These are phyloP conservation scores for Erysimum cheiranthoides DNA, from an alignment of 345 rosid species.

Conservation along the genomic window DNA sequence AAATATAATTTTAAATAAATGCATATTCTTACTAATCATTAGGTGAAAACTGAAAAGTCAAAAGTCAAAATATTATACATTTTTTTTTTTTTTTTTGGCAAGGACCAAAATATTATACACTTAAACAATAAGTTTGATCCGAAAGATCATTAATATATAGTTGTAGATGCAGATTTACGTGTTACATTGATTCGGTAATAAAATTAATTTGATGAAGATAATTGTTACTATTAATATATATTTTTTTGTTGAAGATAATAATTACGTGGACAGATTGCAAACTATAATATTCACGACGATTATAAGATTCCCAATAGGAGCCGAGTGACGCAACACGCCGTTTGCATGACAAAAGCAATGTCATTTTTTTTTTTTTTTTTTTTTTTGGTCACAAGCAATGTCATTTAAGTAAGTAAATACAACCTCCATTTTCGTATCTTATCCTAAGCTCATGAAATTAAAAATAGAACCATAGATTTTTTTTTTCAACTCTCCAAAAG, in stretches of 20 bases:
- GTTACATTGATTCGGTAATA: background rate
- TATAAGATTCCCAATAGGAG: background rate
- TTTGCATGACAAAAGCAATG: conserved; percentile 43
- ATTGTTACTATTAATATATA: background rate
- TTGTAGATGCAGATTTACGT: background rate
- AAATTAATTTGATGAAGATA: background rate
- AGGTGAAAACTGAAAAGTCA: background rate
- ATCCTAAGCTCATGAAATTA: background rate
- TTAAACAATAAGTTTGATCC: background rate
- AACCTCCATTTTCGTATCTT: conserved; percentile 20
- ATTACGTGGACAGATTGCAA: conserved; percentile 31
- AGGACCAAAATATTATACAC: too few relatives aligned
- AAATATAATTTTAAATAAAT: background rate
- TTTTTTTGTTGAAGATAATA: background rate
- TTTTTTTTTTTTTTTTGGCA: too few relatives aligned
- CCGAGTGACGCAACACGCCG: conserved; percentile 42
- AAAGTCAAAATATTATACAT: too few relatives aligned
- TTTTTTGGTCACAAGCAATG: too few relatives aligned
- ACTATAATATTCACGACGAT: conserved; percentile 16
- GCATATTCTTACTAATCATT: conserved; percentile 10
- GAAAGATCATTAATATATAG: background rate
- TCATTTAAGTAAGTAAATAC: conserved; percentile 1
- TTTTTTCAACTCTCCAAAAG: background rate
- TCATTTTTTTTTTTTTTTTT: too few relatives aligned
- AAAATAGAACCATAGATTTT: background rate